Base-by-base conservation (phyloP, 768 basidiomycete genomes). In the Hygrocybe punicea region DNA sequence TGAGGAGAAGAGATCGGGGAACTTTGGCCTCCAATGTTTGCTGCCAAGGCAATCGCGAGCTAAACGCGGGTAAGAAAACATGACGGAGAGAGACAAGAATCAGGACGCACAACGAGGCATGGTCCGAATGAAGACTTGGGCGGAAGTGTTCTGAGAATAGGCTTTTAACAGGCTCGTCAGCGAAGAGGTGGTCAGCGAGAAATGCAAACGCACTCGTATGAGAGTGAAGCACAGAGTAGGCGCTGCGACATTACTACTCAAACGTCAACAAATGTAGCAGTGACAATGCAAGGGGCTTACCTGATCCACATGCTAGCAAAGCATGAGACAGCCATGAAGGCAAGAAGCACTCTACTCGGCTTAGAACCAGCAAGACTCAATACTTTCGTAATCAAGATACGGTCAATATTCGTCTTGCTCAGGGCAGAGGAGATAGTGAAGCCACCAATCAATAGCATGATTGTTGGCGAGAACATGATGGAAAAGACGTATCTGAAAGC, bases 281-380 rank as follows among this genome's bases (percentile, higher is more conserved):
- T 39, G 48, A 35, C 4, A 47, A 40, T 33, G 37, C 49, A 55
- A 39, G 54, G n/a, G 54, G 60, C 72, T 45, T 55, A 87, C 89
- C 89, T 94, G 65, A 99, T 98, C 97, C 94, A 98, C 96, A 98
- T 99, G 71, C 91, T 94, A 3, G 95, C 93, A 68, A 99, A 99
- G 67, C 94, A 98, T 2, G 94, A 89, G 16, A 99, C 94, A 44
- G 78, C 84, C 97, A 98, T 98, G 70, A 98, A 91, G 0, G 93
- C 87, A 45, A 99, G 81, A 7, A 99, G 76, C 3, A 99, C 95
- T 0, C 82, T 87, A 59, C 83, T 85, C 2, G 96, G 97, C 54
- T 81, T 81, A 10, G 92, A 87, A 4, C 97, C 96, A 6, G 97
- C 97, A 51, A 98, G 78, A 65, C 86, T 88, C 52, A 99, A 81